Conservation (phyloP, 2,329 filamentous ascomycete species). For the Lithohypha guttulata region DNA sequence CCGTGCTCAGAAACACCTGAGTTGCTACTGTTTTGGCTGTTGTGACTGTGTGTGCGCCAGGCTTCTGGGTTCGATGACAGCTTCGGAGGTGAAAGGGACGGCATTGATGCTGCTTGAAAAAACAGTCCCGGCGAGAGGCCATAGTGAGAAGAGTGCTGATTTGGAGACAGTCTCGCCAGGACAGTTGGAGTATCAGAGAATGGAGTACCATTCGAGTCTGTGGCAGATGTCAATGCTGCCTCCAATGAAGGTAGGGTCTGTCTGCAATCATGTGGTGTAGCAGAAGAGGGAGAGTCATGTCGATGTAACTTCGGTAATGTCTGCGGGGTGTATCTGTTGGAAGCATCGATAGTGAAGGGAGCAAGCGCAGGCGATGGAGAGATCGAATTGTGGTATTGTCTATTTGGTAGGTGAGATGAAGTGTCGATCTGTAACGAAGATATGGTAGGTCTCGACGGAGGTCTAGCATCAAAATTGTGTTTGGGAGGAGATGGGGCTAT, state of each 20-base stretch:
- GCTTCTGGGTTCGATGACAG: constrained; percentile 23
- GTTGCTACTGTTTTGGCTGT: constrained; percentile 15
- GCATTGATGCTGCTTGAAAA: constrained; percentile 27
- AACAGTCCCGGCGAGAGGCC: constrained; percentile 25
- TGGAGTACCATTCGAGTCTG: constrained; percentile 15
- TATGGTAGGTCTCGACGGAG: too few relatives aligned
- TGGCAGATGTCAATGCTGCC: constrained; percentile 26
- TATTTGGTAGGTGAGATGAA: not conserved
- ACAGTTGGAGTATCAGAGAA: constrained; percentile 22
- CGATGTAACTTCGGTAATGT: constrained; percentile 31
- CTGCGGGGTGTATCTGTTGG: constrained; percentile 24
- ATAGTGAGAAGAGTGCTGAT: constrained; percentile 24
- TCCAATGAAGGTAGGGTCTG: constrained; percentile 33
- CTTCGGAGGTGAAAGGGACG: constrained; percentile 30
- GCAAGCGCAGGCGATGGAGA: constrained; percentile 25
- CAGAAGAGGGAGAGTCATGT: constrained; percentile 26
- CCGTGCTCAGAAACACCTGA: constrained; percentile 16
- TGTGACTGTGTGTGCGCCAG: constrained; percentile 13
- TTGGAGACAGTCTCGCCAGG: constrained; percentile 21
- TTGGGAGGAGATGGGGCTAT: too few relatives aligned
- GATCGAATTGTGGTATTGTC: constrained; percentile 19
- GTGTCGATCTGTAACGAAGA: not conserved
- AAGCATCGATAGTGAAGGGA: constrained; percentile 27
- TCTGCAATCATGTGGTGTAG: constrained; percentile 24
- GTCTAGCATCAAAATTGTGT: too few relatives aligned